Conservation (phyloP, 495 filamentous ascomycete genomes). For the Tuber microsphaerosporum region DNA sequence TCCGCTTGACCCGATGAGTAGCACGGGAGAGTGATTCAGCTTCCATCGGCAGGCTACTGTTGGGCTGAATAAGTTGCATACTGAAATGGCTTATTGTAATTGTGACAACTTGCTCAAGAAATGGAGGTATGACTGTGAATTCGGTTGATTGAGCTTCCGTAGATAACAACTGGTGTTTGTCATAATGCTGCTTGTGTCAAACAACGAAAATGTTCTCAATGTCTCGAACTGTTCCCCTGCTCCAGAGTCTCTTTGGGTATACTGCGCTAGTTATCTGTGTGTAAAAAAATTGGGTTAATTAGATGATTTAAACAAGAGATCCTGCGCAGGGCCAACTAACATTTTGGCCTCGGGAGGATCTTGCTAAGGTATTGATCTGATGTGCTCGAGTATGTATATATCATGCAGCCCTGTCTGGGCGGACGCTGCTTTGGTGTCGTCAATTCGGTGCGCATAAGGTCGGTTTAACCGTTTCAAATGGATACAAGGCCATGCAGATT, state of each 20-base stretch:
- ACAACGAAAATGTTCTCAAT: background rate
- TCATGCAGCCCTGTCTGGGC: background rate
- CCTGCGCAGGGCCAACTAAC: background rate
- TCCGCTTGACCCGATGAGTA: background rate
- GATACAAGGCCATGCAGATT: background rate
- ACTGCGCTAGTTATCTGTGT: background rate
- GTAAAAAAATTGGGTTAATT: background rate
- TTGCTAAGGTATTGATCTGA: background rate
- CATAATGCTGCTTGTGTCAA: background rate
- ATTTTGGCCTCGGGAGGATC: background rate
- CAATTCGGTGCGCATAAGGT: background rate
- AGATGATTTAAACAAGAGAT: background rate
- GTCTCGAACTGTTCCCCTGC: background rate
- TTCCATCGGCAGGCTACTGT: background rate
- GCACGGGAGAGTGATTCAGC: background rate
- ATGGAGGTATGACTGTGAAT: background rate
- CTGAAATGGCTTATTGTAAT: background rate
- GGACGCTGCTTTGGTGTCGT: background rate
- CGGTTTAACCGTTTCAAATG: background rate
- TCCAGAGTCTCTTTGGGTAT: background rate
- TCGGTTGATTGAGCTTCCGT: background rate
- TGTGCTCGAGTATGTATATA: background rate
- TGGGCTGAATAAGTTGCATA: background rate
- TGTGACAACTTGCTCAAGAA: too few relatives aligned
- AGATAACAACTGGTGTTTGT: background rate